Evolutionary conservation across 305 asterid species (phyloP).

Genomic region (Fraxinus xanthoxyloides): DNA sequence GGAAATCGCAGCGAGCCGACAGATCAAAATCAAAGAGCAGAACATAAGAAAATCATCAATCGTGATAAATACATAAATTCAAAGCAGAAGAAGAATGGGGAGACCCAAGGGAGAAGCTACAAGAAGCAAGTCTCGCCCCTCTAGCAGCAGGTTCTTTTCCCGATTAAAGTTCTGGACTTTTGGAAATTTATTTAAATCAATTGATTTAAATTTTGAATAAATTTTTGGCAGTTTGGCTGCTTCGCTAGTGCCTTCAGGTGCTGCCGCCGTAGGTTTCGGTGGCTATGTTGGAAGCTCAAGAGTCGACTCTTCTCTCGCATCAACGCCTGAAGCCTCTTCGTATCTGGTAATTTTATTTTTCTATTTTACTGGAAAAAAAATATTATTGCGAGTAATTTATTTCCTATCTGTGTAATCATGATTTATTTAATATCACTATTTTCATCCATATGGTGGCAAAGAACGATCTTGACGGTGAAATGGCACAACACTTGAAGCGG

Average conservation of each 20-base stretch:
- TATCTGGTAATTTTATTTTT: slow-evolving; percentile 39
- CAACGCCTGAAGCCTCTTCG: slow-evolving; percentile 57
- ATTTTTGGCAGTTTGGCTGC: slow-evolving; percentile 72
- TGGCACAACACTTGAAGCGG: slow-evolving; percentile 86
- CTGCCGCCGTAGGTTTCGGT: slow-evolving; percentile 79
- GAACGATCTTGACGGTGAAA: slow-evolving; percentile 83
- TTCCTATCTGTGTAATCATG: not conserved
- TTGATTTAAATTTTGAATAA: not conserved
- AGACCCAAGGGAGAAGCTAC: slow-evolving; percentile 87
- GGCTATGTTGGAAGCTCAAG: slow-evolving; percentile 93
- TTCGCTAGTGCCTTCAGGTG: slow-evolving; percentile 80
- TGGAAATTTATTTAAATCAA: not conserved
- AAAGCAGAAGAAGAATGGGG: slow-evolving; percentile 53
- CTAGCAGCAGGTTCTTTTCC: slow-evolving; percentile 84
- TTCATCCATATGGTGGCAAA: slow-evolving; percentile 14
- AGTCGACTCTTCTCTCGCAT: slow-evolving; percentile 53
- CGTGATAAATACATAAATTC: not conserved
- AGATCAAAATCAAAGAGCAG: not conserved
- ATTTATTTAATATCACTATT: not conserved
- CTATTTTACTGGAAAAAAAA: not conserved
- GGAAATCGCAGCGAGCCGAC: not conserved
- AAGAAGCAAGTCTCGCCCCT: slow-evolving; percentile 96
- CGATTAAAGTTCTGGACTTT: not conserved
- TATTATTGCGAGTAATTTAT: not conserved
- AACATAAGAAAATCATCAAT: not conserved